Conservation (phyloP, 441 rosid genomes). For the Croton setiger region DNA sequence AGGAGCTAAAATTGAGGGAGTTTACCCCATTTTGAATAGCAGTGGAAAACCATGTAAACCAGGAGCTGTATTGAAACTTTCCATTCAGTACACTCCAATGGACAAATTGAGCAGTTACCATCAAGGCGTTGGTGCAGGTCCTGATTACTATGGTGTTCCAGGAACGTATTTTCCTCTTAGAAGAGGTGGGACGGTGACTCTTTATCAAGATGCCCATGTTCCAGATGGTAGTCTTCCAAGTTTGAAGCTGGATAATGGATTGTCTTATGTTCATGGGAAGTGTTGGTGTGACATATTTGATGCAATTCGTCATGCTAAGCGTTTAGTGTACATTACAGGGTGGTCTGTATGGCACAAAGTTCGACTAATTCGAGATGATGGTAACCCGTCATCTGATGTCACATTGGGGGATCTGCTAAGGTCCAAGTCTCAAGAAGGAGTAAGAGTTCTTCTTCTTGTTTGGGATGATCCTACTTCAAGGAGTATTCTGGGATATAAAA, state of each 20-base stretch:
- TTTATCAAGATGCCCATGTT: slow-evolving; percentile 97
- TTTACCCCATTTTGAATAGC: slow-evolving; percentile 51
- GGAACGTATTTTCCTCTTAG: slow-evolving; percentile 95
- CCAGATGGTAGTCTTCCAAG: slow-evolving; percentile 77
- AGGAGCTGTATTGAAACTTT: slow-evolving; percentile 61
- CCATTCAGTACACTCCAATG: slow-evolving; percentile 78
- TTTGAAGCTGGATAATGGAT: slow-evolving; percentile 56
- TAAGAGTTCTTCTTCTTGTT: slow-evolving; percentile 85
- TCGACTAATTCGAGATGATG: slow-evolving; percentile 60
- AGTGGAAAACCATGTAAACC: slow-evolving; percentile 83
- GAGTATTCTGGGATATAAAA: slow-evolving; percentile 78
- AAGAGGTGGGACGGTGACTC: slow-evolving; percentile 76
- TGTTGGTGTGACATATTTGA: slow-evolving; percentile 93
- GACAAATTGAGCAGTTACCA: slow-evolving; percentile 59
- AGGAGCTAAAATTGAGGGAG: slow-evolving; percentile 66
- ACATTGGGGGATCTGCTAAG: slow-evolving; percentile 82
- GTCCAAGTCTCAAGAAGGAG: slow-evolving; percentile 93
- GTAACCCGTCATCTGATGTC: slow-evolving; percentile 41
- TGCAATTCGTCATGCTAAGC: slow-evolving; percentile 78
- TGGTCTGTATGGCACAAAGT: slow-evolving; percentile 99
- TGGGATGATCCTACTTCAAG: slow-evolving; percentile 99
- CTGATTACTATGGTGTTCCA: slow-evolving; percentile 78
- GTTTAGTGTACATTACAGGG: slow-evolving; percentile 83
- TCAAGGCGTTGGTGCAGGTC: slow-evolving; percentile 89
- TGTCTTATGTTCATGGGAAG: slow-evolving; percentile 75